Evolutionary conservation across 2,329 filamentous ascomycete genomes (phyloP).

Genomic region (Colletotrichum sp.): DNA sequence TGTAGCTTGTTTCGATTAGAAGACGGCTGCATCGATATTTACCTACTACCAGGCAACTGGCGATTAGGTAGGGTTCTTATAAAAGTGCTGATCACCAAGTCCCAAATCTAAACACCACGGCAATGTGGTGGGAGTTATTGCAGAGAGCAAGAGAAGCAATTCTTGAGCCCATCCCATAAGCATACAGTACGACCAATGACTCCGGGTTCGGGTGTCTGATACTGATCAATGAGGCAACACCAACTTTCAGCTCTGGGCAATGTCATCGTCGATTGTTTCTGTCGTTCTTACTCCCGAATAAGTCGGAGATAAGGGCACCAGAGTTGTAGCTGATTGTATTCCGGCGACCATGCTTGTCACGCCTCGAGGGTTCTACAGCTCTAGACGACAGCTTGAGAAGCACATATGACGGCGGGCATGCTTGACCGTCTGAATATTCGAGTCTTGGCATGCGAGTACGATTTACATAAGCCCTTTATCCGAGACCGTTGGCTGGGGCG

Average conservation of each 20-base stretch:
- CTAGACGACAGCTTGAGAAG: not conserved
- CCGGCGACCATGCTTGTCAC: not conserved
- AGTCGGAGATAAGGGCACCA: not conserved
- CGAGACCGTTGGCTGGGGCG: not conserved
- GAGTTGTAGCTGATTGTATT: not conserved
- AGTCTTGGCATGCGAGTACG: not conserved
- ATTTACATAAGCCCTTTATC: not conserved
- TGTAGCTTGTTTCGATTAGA: too few species aligned
- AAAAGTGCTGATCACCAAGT: not conserved
- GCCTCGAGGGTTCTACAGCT: rapidly evolving
- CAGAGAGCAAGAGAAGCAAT: not conserved
- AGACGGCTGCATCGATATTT: too few species aligned
- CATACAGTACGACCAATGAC: not conserved
- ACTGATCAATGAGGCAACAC: not conserved
- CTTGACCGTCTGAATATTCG: rapidly evolving
- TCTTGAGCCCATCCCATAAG: not conserved
- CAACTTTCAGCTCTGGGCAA: not conserved
- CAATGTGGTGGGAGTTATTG: not conserved
- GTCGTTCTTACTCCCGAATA: not conserved
- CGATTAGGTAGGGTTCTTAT: not conserved
- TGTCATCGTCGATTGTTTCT: not conserved
- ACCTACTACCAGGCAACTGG: too few species aligned
- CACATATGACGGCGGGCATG: not conserved
- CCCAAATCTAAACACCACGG: not conserved
- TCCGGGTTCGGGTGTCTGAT: not conserved